Evolutionary conservation across 495 filamentous ascomycete species (phyloP), one percentile per base, ranked within the genome.

Genomic region (Lasiosphaeris hirsuta): DNA sequence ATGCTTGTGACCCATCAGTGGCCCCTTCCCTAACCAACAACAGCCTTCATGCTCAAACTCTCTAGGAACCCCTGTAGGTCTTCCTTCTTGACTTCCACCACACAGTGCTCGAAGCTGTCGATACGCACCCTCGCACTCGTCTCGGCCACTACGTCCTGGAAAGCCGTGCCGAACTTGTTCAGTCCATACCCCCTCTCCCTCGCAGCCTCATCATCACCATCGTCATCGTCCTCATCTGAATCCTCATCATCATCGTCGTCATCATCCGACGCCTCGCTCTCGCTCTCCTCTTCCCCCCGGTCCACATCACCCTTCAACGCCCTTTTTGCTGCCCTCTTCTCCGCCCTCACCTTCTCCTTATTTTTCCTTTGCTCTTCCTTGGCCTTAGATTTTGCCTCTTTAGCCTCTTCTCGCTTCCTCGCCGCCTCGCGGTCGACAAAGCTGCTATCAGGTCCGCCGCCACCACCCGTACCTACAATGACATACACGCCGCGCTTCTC

Each of bases 71-170:
- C 90, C 15, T 86, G 82, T 33, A 98, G 77, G 73, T 97, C 93
- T 68, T 98, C 94, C 75, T 96, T 96, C 75, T 86, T 84, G 34
- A 98, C 94, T 74, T 97, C 94, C 46, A 97, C 91, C 9, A 97
- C 95, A 61, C 90, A 96, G 69, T 96, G 88, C 73, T 98, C 95
- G 71, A 98, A 98, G 72, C 88, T 92, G 69, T 98, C 94, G 61
- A 97, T 96, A 54, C 91, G 78, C 15, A 97, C 90, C 13, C 92
- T 78, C 4, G 92, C 90, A 58, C 86, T 92, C 39, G 93, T 98
- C 76, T 96, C 91, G 52, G 85, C 83, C 17, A 96, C 89, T 7
- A 97, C 95, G 65, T 96, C 92, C 67, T 96, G 91, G 73, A 97
- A 98, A 9, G 95, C 94, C 67, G 86, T 90, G 10, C 93, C 95